A percentile compares a stretch with the other conserved stretches of the same genome.
These are phyloP conservation scores for Arthroderma uncinatum DNA, from an alignment of 2,329 filamentous ascomycete genomes.

Conservation along the genomic window DNA sequence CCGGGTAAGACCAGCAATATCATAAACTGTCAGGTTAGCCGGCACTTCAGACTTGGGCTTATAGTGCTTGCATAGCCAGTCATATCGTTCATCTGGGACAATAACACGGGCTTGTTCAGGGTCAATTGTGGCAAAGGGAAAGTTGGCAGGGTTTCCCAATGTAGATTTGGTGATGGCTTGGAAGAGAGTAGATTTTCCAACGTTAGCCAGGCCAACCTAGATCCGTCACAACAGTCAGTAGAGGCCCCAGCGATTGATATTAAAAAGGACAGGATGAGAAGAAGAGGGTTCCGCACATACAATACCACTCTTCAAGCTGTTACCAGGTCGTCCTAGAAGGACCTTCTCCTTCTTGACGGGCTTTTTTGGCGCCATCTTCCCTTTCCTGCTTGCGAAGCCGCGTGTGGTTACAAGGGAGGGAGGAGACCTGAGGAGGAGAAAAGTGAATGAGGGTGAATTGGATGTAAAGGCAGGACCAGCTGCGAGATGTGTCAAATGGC, in stretches of 20 bases:
- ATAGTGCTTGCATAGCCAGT: slow-evolving; percentile 94
- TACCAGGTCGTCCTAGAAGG: slow-evolving; percentile 87
- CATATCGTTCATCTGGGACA: slow-evolving; percentile 89
- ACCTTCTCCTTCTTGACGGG: slow-evolving; percentile 85
- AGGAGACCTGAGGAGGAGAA: slow-evolving; percentile 5
- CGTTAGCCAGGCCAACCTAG: slow-evolving; percentile 95
- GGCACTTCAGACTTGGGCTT: slow-evolving; percentile 96
- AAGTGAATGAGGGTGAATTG: slow-evolving; percentile 22
- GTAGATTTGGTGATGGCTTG: slow-evolving; percentile 98
- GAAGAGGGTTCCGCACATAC: slow-evolving; percentile 54
- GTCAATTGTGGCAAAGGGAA: slow-evolving; percentile 97
- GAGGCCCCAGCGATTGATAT: slow-evolving; percentile 16
- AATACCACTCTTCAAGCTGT: slow-evolving; percentile 98
- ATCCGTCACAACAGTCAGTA: slow-evolving; percentile 10
- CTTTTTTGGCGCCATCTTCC: slow-evolving; percentile 96
- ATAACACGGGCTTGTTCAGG: slow-evolving; percentile 96
- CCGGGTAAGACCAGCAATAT: slow-evolving; percentile 92
- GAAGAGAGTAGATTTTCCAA: slow-evolving; percentile 98
- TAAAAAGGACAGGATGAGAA: slow-evolving; percentile 23
- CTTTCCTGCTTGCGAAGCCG: slow-evolving; percentile 47
- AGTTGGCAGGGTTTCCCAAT: slow-evolving; percentile 98
- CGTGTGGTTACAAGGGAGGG: slow-evolving; percentile 7
- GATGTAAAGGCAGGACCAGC: slow-evolving; percentile 48
- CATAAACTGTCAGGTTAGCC: slow-evolving; percentile 94
- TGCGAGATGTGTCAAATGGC: slow-evolving; percentile 40